Evolutionary conservation across 148 eudicot species (phyloP).

Genomic region (Cornus florida): DNA sequence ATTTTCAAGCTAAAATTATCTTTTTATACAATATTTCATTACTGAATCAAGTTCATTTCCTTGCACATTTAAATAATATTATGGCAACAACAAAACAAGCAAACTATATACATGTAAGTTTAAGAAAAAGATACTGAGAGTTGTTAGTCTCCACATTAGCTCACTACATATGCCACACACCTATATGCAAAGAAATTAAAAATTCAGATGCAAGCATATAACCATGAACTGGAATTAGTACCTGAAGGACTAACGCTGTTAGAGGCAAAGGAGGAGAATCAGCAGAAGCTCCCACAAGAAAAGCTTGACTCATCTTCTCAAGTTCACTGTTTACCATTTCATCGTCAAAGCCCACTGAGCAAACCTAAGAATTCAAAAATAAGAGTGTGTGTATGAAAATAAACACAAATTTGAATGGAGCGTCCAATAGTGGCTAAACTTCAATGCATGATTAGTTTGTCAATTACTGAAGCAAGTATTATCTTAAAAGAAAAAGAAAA

Average conservation of each 20-base stretch:
- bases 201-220: not conserved
- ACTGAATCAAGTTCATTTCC: not conserved
- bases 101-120: not conserved
- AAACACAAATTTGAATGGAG: not conserved
- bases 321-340: constrained; percentile 52
- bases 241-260: constrained; percentile 78
- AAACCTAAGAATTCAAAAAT: constrained; percentile 49
- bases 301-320: constrained; percentile 58
- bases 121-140: not conserved
- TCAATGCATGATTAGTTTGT: constrained; percentile 1
- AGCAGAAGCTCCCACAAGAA: constrained; percentile 51
- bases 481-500: not conserved
- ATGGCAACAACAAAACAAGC: not conserved
- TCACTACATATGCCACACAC: not conserved
- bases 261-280: constrained; percentile 66
- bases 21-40: not conserved
- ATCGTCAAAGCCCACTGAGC: constrained; percentile 56
- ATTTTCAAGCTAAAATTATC: not conserved
- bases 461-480: not conserved
- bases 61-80: not conserved
- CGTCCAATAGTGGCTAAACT: not conserved
- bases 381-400: constrained; percentile 9
- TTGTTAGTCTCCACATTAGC: not conserved
- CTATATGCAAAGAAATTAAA: not conserved
- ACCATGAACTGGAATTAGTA: constrained; percentile 17